Conservation (phyloP, 371 early-diverging fungal species). For the Rhizopus microsporus region DNA sequence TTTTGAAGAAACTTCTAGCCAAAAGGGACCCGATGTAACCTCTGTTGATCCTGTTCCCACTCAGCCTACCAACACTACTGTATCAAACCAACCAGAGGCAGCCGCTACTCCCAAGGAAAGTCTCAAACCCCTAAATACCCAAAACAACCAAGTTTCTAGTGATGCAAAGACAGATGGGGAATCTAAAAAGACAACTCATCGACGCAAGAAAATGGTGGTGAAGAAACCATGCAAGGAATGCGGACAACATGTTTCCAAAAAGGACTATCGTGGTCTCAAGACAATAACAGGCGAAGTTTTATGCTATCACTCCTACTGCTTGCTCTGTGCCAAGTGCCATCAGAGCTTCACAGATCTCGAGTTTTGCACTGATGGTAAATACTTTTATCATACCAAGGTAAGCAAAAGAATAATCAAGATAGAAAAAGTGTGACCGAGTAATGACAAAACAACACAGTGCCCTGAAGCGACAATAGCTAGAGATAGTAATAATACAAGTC, state of each 20-base stretch:
- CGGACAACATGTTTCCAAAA: slow-evolving; percentile 26
- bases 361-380: slow-evolving; percentile 44
- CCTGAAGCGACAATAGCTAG: neutral
- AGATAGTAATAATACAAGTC: neutral
- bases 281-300: slow-evolving; percentile 17
- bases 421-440: neutral
- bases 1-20: neutral
- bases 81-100: neutral
- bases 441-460: neutral
- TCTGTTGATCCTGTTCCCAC: neutral
- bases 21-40: neutral
- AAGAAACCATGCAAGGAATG: slow-evolving; percentile 30
- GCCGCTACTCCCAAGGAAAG: neutral
- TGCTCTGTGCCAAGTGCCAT: slow-evolving; percentile 26
- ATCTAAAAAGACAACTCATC: slow-evolving; percentile 8
- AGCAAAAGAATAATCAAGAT: neutral
- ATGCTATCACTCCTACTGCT: slow-evolving; percentile 19
- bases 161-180: neutral
- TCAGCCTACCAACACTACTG: neutral
- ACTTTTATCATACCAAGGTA: slow-evolving; percentile 48
- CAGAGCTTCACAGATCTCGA: slow-evolving; percentile 26
- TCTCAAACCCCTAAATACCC: neutral
- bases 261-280: slow-evolving; percentile 27
- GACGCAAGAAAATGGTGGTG: slow-evolving; percentile 13
- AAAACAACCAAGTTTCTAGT: neutral